Base-by-base conservation (phyloP, 2,329 filamentous ascomycete genomes). In the Coleophoma crateriformis region DNA sequence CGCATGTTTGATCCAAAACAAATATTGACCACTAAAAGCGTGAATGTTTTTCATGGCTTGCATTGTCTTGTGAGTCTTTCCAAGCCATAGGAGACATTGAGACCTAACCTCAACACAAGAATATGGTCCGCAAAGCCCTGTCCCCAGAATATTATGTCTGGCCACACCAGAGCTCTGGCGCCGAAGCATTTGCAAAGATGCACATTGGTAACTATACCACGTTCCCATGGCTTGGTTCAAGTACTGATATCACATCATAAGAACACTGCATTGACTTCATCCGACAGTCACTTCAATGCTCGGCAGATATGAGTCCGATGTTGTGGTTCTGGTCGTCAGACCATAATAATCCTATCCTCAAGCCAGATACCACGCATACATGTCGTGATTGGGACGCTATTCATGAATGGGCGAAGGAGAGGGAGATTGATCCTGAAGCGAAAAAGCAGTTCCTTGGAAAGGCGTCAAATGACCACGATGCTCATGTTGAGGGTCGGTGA, bases 251-350 rank as follows among this genome's bases (percentile, higher is more conserved):
- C 6, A n/a, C 14, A 41, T 41, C 12, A 19, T 12, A 17, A 45
- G 43, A 45, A 12, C 43, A 45, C 27, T 45, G 43, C n/a, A 33
- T 45, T 34, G 43, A 45, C 17, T 45, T 45, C 11, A 33, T 45
- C 13, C 14, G 27, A 33, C 43, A 45, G 19, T 33, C 43, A 19
- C 13, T 45, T 19, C 43, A 45, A 45, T 45, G 43, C n/a, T 34
- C 32, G 7, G 43, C 43, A 33, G 43, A 35, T 45, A 6, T 45
- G 13, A 33, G 27, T 10, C 43, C 43, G 10, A 45, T 45, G 27
- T 7, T 19, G 10, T 45, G 27, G 43, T 34, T n/a, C 12, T 45
- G 43, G 27, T 45, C 27, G 19, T 1, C 33, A 15, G 27, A 33
- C 5, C 4, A 12, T n/a, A 19, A 45, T 33, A 19, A 34, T 7